Percentiles rank a stretch among this genome's conserved stretches.
phyloP scores from a whole-genome alignment of 1,284 basidiomycete species.

The Pisolithus thermaeus region DNA sequence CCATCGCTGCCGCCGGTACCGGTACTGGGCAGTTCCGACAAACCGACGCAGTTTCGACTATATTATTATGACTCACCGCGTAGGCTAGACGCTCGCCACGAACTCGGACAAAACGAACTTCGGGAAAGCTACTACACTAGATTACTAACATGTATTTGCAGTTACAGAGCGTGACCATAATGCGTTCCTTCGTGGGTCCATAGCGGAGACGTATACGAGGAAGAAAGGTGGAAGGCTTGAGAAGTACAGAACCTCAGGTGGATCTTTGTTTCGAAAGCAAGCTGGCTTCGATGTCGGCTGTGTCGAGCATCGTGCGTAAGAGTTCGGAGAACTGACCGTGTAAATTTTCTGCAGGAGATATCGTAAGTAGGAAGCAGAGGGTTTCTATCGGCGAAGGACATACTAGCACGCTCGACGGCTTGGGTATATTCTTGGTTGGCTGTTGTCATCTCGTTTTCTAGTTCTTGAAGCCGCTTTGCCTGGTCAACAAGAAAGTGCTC shows the following conservation, averaged over 20 bases:
- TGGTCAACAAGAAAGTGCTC: slow-evolving; percentile 19
- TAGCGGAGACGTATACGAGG: too few species aligned
- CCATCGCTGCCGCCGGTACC: too few species aligned
- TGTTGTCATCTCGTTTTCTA: slow-evolving; percentile 62
- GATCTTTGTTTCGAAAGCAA: slow-evolving; percentile 3
- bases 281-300: slow-evolving; percentile 38
- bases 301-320: slow-evolving; percentile 52
- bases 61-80: too few species aligned
- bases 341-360: slow-evolving; percentile 45
- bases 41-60: too few species aligned
- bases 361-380: background rate
- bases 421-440: slow-evolving; percentile 70
- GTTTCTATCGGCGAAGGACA: slow-evolving; percentile 24
- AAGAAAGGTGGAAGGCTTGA: background rate
- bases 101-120: too few species aligned
- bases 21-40: too few species aligned
- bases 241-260: background rate
- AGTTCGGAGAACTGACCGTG: slow-evolving; percentile 58
- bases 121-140: too few species aligned
- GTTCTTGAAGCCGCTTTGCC: slow-evolving; percentile 55
- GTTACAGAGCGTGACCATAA: too few species aligned
- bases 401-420: slow-evolving; percentile 71
- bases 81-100: too few species aligned
- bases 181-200: too few species aligned
- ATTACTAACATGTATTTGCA: too few species aligned